Conservation (phyloP, 768 basidiomycete genomes). For the Pulveroboletus sp. region DNA sequence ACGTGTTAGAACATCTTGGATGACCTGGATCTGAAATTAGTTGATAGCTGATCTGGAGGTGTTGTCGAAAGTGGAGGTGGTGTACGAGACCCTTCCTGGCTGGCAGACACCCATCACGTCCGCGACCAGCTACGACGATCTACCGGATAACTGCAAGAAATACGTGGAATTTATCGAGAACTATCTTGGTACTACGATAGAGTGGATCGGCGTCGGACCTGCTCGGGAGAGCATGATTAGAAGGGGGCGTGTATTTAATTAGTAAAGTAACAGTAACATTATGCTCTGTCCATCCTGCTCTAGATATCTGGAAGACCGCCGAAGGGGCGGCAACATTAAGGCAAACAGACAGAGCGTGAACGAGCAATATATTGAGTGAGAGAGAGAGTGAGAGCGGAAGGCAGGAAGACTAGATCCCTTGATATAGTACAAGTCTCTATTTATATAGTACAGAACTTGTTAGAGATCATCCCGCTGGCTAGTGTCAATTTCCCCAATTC, state of each 20-base stretch:
- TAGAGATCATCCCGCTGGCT: no score
- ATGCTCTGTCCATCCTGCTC: no score
- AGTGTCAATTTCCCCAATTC: no score
- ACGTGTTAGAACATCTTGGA: conserved; percentile 17
- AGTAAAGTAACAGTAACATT: neutral
- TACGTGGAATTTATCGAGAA: conserved; percentile 87
- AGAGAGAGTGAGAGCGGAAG: no score
- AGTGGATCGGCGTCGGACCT: conserved; percentile 96
- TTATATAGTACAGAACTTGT: no score
- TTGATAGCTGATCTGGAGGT: conserved; percentile 75
- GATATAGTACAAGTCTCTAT: no score
- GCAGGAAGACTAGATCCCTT: no score
- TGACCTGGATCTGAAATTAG: neutral
- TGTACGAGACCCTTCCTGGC: conserved; percentile 85
- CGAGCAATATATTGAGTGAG: no score
- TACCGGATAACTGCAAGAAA: conserved; percentile 80
- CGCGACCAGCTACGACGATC: conserved; percentile 56
- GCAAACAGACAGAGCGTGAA: no score
- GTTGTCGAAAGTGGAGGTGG: conserved; percentile 74
- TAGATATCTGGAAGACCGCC: no score
- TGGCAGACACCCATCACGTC: conserved; percentile 80
- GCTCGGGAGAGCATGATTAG: conserved; percentile 74
- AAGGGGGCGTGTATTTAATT: conserved; percentile 20
- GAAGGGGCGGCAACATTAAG: no score
- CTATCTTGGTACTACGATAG: conserved; percentile 64